Evolutionary conservation across 805 yeast genomes (phyloP).

Genomic region (Ogataea thermomethanolica): DNA sequence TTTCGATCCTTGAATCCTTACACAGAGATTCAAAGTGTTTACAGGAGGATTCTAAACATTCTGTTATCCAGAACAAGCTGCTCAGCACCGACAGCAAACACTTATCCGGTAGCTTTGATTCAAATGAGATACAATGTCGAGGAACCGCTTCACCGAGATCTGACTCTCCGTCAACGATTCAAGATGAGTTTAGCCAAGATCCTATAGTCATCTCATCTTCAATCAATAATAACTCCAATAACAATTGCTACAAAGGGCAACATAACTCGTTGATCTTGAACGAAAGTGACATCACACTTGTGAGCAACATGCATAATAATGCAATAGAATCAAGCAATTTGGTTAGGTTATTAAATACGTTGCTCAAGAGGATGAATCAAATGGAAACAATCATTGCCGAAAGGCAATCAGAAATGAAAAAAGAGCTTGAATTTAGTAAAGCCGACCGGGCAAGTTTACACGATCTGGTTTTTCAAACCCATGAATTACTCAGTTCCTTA

Average conservation of each 20-base stretch:
- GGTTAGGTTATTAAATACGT: constrained; percentile 5
- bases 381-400: constrained; percentile 12
- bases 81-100: too few relatives aligned
- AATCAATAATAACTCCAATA: background rate
- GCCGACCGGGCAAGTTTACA: constrained; percentile 14
- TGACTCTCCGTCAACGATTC: background rate
- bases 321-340: background rate
- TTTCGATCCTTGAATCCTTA: too few relatives aligned
- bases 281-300: constrained; percentile 3
- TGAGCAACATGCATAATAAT: background rate
- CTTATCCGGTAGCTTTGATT: background rate
- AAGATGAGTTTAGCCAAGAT: constrained; percentile 3
- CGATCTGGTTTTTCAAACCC: constrained; percentile 12
- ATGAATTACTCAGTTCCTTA: constrained; percentile 11
- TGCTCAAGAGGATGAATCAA: constrained; percentile 17
- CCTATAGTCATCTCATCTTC: constrained; percentile 7
- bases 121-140: background rate
- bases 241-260: background rate
- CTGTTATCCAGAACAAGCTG: too few relatives aligned
- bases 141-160: constrained; percentile 1
- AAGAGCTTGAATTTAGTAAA: constrained; percentile 12
- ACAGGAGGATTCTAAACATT: too few relatives aligned
- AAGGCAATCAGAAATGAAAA: constrained; percentile 12
- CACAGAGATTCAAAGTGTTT: too few relatives aligned
- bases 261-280: background rate